Percentiles rank a stretch among this genome's conserved stretches.
phyloP scores from a whole-genome alignment of 1,284 basidiomycete genomes.

The Puccinia brachypodii region DNA sequence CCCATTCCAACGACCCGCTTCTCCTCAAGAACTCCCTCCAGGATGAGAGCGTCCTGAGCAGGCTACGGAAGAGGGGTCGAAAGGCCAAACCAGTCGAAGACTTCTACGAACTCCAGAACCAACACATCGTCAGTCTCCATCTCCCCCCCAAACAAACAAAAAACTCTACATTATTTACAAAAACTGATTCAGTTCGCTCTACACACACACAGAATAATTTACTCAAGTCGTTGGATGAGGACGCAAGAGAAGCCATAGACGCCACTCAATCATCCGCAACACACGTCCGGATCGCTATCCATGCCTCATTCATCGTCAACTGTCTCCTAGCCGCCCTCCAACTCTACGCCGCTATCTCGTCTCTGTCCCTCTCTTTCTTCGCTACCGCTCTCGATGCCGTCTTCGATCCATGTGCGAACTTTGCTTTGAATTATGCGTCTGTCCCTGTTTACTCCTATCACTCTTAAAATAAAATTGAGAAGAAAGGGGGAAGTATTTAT shows the following conservation, averaged over 20 bases:
- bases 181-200: not conserved
- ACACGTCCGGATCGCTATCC: slow-evolving; percentile 32
- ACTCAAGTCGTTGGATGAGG: slow-evolving; percentile 34
- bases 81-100: slow-evolving; percentile 18
- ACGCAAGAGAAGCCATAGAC: slow-evolving; percentile 7
- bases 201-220: slow-evolving; percentile 26
- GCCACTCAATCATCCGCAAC: not conserved
- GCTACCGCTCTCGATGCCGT: slow-evolving; percentile 48
- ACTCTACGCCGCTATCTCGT: slow-evolving; percentile 48
- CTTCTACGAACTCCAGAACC: slow-evolving; percentile 36
- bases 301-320: slow-evolving; percentile 40
- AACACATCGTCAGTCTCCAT: slow-evolving; percentile 24
- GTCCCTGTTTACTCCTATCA: not conserved
- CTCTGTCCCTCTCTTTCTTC: slow-evolving; percentile 49
- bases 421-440: slow-evolving; percentile 45
- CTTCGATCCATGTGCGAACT: slow-evolving; percentile 48
- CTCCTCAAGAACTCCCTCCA: slow-evolving; percentile 12
- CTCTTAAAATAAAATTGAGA: not conserved
- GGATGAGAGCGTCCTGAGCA: not conserved
- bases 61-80: slow-evolving; percentile 10
- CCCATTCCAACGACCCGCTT: not conserved
- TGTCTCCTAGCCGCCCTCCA: slow-evolving; percentile 46
- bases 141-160: not conserved
- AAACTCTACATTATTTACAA: not conserved
- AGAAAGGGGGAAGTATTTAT: not conserved